A percentile compares a stretch with the other conserved stretches of the same genome.
Evolutionary conservation across 345 rosid species (phyloP).

Genomic region (Boechera retrofracta): DNA sequence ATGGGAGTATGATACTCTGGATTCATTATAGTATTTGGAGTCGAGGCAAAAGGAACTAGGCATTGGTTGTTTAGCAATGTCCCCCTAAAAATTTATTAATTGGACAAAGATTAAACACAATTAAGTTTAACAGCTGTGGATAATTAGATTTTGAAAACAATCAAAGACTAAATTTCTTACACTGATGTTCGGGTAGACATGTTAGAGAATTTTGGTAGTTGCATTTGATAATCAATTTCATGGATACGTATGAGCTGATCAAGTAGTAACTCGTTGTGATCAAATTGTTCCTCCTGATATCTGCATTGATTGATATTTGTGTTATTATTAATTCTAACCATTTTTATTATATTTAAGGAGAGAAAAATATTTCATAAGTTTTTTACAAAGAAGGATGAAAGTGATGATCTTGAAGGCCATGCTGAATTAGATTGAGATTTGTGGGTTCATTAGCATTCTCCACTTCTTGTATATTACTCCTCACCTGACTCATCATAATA

Average conservation of each 20-base stretch:
- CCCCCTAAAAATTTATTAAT: neutral
- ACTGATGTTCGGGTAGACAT: neutral
- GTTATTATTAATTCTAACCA: neutral
- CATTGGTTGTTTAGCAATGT: slow-evolving; percentile 3
- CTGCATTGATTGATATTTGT: slow-evolving; percentile 18
- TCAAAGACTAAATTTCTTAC: slow-evolving; percentile 19
- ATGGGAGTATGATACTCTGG: slow-evolving; percentile 10
- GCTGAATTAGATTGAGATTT: slow-evolving; percentile 15
- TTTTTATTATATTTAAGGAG: neutral
- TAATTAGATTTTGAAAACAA: neutral
- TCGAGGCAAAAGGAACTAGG: neutral
- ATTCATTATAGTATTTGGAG: slow-evolving; percentile 21
- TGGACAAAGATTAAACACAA: slow-evolving; percentile 15
- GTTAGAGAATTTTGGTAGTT: slow-evolving; percentile 18
- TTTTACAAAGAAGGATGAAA: slow-evolving; percentile 22
- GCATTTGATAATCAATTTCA: slow-evolving; percentile 27
- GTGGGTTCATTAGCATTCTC: slow-evolving; percentile 14
- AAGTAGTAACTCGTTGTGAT: slow-evolving; percentile 3
- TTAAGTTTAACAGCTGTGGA: neutral
- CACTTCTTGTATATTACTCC: slow-evolving; percentile 21
- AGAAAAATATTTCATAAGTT: neutral
- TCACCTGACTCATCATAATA: slow-evolving; percentile 28
- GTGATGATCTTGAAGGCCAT: slow-evolving; percentile 26
- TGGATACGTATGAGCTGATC: slow-evolving; percentile 14
- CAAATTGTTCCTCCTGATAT: slow-evolving; percentile 2